Evolutionary conservation across 2,329 filamentous ascomycete genomes (phyloP).

Genomic region (Teratosphaeria pseudoeucalypti): DNA sequence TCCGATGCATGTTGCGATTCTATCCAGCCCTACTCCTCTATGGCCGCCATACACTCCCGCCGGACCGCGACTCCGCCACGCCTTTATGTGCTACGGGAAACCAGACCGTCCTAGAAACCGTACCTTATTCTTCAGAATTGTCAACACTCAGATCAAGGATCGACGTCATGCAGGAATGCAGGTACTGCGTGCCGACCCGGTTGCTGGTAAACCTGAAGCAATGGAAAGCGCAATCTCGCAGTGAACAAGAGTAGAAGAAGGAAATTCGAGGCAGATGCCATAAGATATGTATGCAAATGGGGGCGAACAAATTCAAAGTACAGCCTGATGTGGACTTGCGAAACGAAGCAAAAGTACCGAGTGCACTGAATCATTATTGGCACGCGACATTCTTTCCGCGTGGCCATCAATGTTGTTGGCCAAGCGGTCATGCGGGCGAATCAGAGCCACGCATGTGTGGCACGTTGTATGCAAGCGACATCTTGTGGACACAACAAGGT

Average conservation of each 20-base stretch:
- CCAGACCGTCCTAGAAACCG: neutral
- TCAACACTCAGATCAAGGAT: neutral
- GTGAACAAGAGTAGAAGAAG: neutral
- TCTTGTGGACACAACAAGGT: neutral
- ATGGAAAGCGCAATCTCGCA: neutral
- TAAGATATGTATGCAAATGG: neutral
- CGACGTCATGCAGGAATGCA: neutral
- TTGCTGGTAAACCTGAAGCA: neutral
- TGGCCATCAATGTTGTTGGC: neutral
- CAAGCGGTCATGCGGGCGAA: neutral
- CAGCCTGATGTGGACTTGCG: neutral
- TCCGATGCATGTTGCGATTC: slow-evolving; percentile 1
- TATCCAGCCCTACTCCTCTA: neutral
- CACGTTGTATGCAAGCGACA: neutral
- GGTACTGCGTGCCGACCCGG: neutral
- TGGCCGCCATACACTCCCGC: neutral
- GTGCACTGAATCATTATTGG: neutral
- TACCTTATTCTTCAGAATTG: neutral
- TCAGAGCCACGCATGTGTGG: neutral
- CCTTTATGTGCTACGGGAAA: neutral
- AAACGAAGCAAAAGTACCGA: neutral
- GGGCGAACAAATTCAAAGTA: neutral
- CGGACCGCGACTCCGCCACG: neutral
- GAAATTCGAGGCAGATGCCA: neutral
- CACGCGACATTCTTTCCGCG: neutral